These are phyloP conservation scores for Psilocybe mexicana DNA, from an alignment of 1,284 basidiomycete genomes.

Conservation along the genomic window DNA sequence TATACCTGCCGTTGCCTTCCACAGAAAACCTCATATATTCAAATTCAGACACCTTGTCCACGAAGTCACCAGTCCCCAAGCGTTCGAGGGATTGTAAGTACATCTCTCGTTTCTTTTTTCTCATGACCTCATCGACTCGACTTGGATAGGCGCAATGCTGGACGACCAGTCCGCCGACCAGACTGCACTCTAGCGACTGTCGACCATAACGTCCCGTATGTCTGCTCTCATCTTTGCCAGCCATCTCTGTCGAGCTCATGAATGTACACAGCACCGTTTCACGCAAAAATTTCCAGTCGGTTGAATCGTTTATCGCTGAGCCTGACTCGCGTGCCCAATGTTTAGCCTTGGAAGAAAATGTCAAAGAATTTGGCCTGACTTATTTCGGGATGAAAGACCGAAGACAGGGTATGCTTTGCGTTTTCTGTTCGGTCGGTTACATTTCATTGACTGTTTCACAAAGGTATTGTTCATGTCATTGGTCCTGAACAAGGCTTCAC, in stretches of 20 bases:
- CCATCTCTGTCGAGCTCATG: slow-evolving; percentile 13
- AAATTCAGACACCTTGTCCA: slow-evolving; percentile 83
- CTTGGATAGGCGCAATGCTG: slow-evolving; percentile 68
- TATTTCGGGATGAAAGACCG: slow-evolving; percentile 94
- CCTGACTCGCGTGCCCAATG: slow-evolving; percentile 93
- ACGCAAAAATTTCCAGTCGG: slow-evolving; percentile 82
- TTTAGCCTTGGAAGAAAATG: slow-evolving; percentile 89
- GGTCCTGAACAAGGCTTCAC: slow-evolving; percentile 98
- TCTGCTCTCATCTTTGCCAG: slow-evolving; percentile 20
- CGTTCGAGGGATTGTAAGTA: slow-evolving; percentile 89
- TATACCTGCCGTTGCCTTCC: slow-evolving; percentile 1
- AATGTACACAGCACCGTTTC: slow-evolving; percentile 64
- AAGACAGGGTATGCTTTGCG: slow-evolving; percentile 66
- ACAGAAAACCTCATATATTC: slow-evolving; percentile 11
- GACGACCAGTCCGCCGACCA: slow-evolving; percentile 81
- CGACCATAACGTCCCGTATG: slow-evolving; percentile 95
- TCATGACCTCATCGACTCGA: slow-evolving; percentile 14
- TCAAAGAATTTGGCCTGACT: slow-evolving; percentile 92
- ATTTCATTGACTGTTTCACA: slow-evolving; percentile 1
- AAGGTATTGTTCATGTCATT: slow-evolving; percentile 94
- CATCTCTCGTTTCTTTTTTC: not conserved
- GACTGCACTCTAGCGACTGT: slow-evolving; percentile 96
- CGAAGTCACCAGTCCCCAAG: slow-evolving; percentile 95
- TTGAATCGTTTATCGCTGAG: slow-evolving; percentile 81
- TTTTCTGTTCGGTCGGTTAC: not conserved